Conservation (phyloP, 257 asterid species). For the Solanum medicagineum region DNA sequence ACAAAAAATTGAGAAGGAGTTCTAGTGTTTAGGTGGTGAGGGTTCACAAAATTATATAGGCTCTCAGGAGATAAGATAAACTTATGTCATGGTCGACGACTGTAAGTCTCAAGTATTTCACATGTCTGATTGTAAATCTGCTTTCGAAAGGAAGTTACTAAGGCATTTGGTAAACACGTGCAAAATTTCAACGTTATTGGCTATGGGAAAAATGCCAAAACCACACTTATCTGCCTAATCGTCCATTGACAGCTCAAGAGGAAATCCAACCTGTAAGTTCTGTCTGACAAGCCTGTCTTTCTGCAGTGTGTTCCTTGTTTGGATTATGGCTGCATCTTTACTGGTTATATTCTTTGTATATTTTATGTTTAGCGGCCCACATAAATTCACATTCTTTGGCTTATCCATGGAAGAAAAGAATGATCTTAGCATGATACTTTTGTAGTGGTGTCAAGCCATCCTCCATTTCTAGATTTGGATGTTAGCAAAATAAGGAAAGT, state of each 20-base stretch:
- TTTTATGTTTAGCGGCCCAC: too few relatives aligned
- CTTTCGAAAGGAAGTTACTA: constrained; percentile 73
- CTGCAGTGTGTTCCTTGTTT: too few relatives aligned
- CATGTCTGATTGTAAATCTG: not conserved
- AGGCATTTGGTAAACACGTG: constrained; percentile 58
- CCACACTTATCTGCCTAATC: constrained; percentile 71
- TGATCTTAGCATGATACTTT: too few relatives aligned
- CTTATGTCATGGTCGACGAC: not conserved
- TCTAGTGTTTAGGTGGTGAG: not conserved
- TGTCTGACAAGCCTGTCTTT: not conserved
- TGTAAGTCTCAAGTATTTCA: not conserved
- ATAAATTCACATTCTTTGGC: too few relatives aligned
- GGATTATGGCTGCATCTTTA: too few relatives aligned
- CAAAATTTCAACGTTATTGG: constrained; percentile 73
- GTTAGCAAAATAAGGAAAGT: too few relatives aligned
- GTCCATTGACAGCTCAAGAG: constrained; percentile 54
- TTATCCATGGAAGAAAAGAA: too few relatives aligned
- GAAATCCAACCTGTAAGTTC: constrained; percentile 54
- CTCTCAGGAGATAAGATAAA: not conserved
- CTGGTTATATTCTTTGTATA: too few relatives aligned
- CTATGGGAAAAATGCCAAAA: constrained; percentile 78
- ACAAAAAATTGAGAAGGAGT: not conserved
- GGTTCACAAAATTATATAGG: not conserved
- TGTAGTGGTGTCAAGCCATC: too few relatives aligned
- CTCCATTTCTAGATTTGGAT: too few relatives aligned